Evolutionary conservation across 2,329 filamentous ascomycete species (phyloP), one percentile per base, ranked within the genome.

Genomic region (Phaeosphaeriaceae sp.): DNA sequence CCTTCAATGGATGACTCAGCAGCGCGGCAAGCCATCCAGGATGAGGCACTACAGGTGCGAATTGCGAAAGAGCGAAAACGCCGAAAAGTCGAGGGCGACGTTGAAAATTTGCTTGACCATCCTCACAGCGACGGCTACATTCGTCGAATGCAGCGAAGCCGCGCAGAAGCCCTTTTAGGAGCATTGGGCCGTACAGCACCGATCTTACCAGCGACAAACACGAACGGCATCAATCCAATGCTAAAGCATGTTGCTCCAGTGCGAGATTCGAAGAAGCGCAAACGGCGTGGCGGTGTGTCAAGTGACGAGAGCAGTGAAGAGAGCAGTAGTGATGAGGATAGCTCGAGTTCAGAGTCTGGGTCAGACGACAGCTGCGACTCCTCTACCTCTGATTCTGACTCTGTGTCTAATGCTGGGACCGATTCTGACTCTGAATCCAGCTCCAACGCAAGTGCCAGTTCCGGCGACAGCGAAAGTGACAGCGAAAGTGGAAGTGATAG

Each of bases 291-390:
- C 2, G 61, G 64, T 5, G 51, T 67, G 1, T 66, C 67, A 4
- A 70, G 64, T 35, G 66, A 71, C 29, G 68, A 70, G 38, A 70
- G 63, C 41, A 72, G 66, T 50, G 67, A 65, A 15, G 67, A 67
- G 32, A 70, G 64, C 46, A 62, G 63, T 39, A 66, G 61, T 38
- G 58, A 56, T 9, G 61, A 68, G 16, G 63, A 66, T 4, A 63
- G 50, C 46, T 59, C 56, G 5, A 63, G 59, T 40, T 62, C 60
- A 4, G 56, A 58, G 11, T 42, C 40, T 18, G 42, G 30, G 8
- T 33, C 35, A 28, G 36, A 37, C 16, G 28, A 39, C 28, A 13
- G 48, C 17, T 62, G 56, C 47, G 58, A 48, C 20, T 4, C 34
- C 32, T 34, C 29, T 9, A 16, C n/a, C 13, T 35, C 41, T 28